Conservation (phyloP, 2,329 filamentous ascomycete species). For the Aspergillus vadensis region DNA sequence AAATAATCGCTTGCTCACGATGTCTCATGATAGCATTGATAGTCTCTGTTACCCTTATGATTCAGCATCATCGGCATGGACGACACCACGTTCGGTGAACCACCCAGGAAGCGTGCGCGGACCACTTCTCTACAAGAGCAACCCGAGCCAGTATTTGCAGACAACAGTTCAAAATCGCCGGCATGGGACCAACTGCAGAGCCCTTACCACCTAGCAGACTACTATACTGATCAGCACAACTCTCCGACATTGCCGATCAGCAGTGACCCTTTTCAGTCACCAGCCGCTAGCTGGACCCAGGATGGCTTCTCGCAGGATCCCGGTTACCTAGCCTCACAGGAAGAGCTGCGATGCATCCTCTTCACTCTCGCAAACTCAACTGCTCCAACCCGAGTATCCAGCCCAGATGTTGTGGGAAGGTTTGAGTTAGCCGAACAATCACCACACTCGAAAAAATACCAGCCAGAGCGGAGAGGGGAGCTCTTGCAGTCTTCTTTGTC, state of each 20-base stretch:
- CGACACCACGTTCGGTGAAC: not conserved
- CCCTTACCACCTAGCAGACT: not conserved
- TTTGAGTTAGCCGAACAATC: not conserved
- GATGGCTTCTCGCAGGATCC: slow-evolving; percentile 43
- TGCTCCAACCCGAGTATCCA: slow-evolving; percentile 44
- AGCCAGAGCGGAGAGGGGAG: slow-evolving; percentile 1
- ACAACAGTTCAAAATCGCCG: not conserved
- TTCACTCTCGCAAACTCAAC: slow-evolving; percentile 50
- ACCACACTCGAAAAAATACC: not conserved
- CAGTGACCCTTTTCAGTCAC: slow-evolving; percentile 1
- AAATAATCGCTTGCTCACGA: too few species aligned
- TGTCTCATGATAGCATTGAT: too few species aligned
- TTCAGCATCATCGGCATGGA: too few species aligned
- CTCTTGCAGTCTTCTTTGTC: slow-evolving; percentile 31
- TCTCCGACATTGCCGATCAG: not conserved
- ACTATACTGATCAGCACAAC: not conserved
- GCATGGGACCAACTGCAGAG: not conserved
- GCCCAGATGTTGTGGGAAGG: slow-evolving; percentile 31
- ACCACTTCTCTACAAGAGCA: not conserved
- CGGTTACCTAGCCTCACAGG: slow-evolving; percentile 49
- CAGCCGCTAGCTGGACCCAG: slow-evolving; percentile 25
- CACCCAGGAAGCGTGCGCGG: slow-evolving; percentile 14
- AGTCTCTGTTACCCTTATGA: too few species aligned
- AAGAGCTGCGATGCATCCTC: slow-evolving; percentile 48
- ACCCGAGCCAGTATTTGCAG: not conserved